Conservation (phyloP, 129 eudicot species). For the Escallonia rubra region DNA sequence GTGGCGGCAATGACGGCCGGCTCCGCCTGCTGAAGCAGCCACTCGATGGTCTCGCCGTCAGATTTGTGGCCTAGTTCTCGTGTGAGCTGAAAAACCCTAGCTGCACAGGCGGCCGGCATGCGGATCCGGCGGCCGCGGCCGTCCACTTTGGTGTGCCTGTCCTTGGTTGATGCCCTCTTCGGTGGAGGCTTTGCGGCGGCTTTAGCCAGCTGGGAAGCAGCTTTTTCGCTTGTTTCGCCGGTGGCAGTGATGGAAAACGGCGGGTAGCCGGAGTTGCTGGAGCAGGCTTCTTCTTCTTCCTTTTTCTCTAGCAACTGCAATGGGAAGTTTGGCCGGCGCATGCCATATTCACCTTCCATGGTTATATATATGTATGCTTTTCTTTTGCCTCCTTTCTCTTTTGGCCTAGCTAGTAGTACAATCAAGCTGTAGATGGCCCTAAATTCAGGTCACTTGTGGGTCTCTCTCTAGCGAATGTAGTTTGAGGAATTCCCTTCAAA, state of each 20-base stretch:
- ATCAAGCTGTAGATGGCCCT: slow-evolving; percentile 21
- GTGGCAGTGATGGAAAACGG: not conserved
- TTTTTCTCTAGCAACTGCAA: slow-evolving; percentile 35
- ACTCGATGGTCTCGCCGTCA: slow-evolving; percentile 59
- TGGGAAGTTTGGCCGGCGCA: slow-evolving; percentile 34
- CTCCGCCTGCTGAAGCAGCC: slow-evolving; percentile 67
- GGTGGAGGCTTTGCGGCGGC: slow-evolving; percentile 26
- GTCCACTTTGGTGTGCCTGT: slow-evolving; percentile 63
- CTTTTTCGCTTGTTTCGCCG: not conserved
- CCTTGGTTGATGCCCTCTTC: slow-evolving; percentile 45
- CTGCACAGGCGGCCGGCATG: slow-evolving; percentile 76
- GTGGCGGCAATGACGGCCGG: slow-evolving; percentile 78
- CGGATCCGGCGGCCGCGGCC: slow-evolving; percentile 76
- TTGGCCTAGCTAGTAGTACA: not conserved
- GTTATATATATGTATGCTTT: slow-evolving; percentile 9
- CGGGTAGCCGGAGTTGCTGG: slow-evolving; percentile 19
- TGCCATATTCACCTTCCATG: slow-evolving; percentile 25
- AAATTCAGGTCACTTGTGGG: slow-evolving; percentile 25
- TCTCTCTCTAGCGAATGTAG: slow-evolving; percentile 12
- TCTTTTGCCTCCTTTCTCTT: not conserved
- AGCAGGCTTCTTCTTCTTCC: slow-evolving; percentile 14
- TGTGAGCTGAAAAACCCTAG: slow-evolving; percentile 70
- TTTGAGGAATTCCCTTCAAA: slow-evolving; percentile 10
- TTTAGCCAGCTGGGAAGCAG: no score
- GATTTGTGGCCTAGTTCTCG: slow-evolving; percentile 55